Base-by-base conservation (phyloP, 768 basidiomycete species). In the Termitomyces eurrhizus region DNA sequence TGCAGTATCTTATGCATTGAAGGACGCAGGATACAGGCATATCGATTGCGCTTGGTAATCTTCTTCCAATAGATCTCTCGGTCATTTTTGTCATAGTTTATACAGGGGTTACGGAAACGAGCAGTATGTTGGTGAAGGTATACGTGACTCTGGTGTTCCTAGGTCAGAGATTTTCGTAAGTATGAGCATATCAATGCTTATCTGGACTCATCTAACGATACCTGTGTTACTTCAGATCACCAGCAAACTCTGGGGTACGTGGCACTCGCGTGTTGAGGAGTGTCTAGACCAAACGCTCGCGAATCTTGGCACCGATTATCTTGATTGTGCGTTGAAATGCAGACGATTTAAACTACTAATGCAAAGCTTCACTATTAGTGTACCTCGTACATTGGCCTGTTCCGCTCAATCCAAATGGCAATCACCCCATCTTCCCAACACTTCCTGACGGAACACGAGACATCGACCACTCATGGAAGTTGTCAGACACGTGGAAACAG, bases 341-440 rank as follows among this genome's bases (percentile, higher is more conserved):
- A 67, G 59, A 58, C 29, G 8, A 29, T 35, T 11, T 37, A 55
- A 59, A 58, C 45, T 57, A 46, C 58, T 57, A 59, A 59, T 63
- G 33, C 51, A 58, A 45, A 60, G 61, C 2, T 26, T 36, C 7
- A 21, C 42, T 26, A 54, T 7, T 61, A 81, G 80, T 90, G 58
- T 89, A 87, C 67, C 80, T 91, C 32, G 70, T 92, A 24, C 90
- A 92, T 70, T 93, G 92, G 91, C 93, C 92, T 1, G 74, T 93
- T n/a, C 78, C 88, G 35, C 68, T 89, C 66, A 89, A 89, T 67
- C 82, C 85, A 12, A 83, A 83, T 29, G 88, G 87, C 41, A 89
- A 86, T 69, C 80, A 88, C 67, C 82, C 76, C 8, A 32, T 75
- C 26, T 76, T 88, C 71, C 88, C 87, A 9, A 78, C 75, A 13